phyloP scores from a whole-genome alignment of 1,284 basidiomycete species.

The Exobasidium cylindrosporum region DNA sequence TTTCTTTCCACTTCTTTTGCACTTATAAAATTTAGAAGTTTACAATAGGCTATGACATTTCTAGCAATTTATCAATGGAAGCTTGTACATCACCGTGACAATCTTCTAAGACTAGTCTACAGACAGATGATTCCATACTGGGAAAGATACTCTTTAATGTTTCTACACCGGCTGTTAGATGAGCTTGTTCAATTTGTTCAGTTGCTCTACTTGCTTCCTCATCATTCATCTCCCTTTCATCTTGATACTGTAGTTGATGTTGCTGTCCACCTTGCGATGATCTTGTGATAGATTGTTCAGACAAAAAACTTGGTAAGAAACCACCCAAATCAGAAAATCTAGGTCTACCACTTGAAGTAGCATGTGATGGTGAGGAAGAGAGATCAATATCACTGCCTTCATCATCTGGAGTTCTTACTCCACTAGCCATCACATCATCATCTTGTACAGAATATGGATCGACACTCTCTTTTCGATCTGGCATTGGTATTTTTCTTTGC shows the following conservation, averaged over 20 bases:
- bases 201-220: background rate
- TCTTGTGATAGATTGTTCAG: background rate
- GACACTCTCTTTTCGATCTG: slow-evolving; percentile 2
- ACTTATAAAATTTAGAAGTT: background rate
- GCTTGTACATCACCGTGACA: slow-evolving; percentile 14
- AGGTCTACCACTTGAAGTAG: background rate
- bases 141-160: slow-evolving; percentile 14
- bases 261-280: slow-evolving; percentile 1
- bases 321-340: slow-evolving; percentile 5
- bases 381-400: slow-evolving; percentile 10
- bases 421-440: slow-evolving; percentile 1
- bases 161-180: slow-evolving; percentile 12
- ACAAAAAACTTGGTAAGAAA: slow-evolving; percentile 13
- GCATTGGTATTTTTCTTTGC: background rate
- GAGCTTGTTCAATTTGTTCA: slow-evolving; percentile 8
- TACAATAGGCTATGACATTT: slow-evolving; percentile 12
- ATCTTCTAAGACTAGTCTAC: slow-evolving; percentile 12
- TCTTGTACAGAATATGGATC: slow-evolving; percentile 11
- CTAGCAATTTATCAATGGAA: slow-evolving; percentile 13
- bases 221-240: background rate
- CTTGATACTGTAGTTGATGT: background rate
- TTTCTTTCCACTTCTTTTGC: background rate
- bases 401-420: slow-evolving; percentile 12
- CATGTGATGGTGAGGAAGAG: background rate
- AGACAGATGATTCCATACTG: slow-evolving; percentile 7